Evolutionary conservation across 1,284 basidiomycete genomes (phyloP).

Genomic region (Leccinum fuscescens): DNA sequence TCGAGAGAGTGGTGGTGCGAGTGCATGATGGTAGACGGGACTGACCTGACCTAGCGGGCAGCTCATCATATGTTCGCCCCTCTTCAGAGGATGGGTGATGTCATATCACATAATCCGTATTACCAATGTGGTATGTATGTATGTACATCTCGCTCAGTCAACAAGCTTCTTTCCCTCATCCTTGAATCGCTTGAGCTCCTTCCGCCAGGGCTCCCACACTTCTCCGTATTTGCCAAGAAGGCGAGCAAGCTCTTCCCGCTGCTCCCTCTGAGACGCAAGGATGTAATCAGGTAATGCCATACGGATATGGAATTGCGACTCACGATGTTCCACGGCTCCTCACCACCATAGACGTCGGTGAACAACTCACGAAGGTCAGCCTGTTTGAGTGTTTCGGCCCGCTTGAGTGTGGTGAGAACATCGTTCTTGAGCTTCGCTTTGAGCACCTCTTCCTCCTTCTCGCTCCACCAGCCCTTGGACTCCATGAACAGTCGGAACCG

Average conservation of each 20-base stretch:
- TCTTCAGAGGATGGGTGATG: not conserved
- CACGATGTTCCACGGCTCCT: slow-evolving; percentile 84
- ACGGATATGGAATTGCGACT: slow-evolving; percentile 33
- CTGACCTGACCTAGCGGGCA: not conserved
- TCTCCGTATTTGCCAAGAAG: slow-evolving; percentile 84
- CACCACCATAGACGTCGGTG: slow-evolving; percentile 83
- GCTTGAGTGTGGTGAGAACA: slow-evolving; percentile 77
- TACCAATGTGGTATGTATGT: not conserved
- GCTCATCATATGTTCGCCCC: not conserved
- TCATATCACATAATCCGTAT: slow-evolving; percentile 14
- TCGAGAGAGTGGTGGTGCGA: slow-evolving; percentile 15
- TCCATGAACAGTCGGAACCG: slow-evolving; percentile 86
- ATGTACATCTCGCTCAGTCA: slow-evolving; percentile 25
- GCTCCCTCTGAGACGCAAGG: slow-evolving; percentile 60
- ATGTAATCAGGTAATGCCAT: not conserved
- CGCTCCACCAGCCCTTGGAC: slow-evolving; percentile 83
- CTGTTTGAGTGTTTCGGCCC: slow-evolving; percentile 72
- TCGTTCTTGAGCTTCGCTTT: slow-evolving; percentile 69
- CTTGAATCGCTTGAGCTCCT: slow-evolving; percentile 79
- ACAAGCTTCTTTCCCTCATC: slow-evolving; percentile 66
- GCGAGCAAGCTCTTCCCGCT: slow-evolving; percentile 73
- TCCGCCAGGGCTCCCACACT: slow-evolving; percentile 81
- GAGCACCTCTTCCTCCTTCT: slow-evolving; percentile 70
- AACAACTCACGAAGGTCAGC: slow-evolving; percentile 79
- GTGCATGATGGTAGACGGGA: not conserved